These are phyloP conservation scores for Mucor mucedo DNA, from an alignment of 371 early-diverging fungal genomes.

Conservation along the genomic window DNA sequence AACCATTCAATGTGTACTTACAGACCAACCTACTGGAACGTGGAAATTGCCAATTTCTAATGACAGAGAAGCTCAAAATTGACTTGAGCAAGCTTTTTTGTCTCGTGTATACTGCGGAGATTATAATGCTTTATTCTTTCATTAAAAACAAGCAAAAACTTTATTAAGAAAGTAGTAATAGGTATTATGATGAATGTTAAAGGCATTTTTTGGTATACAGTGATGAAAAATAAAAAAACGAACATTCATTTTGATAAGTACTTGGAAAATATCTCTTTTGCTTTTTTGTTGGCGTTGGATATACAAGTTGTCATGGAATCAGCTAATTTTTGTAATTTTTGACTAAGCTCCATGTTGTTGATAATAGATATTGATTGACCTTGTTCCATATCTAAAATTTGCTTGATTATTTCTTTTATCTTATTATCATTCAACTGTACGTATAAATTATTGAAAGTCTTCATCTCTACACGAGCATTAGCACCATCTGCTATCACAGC, in stretches of 20 bases:
- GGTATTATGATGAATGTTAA: conserved; percentile 19
- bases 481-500: conserved; percentile 19
- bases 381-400: conserved; percentile 19
- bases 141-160: no score
- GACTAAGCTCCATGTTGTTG: conserved; percentile 15
- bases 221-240: conserved; percentile 17
- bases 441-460: conserved; percentile 17
- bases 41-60: no score
- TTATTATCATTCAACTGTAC: conserved; percentile 15
- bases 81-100: no score
- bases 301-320: conserved; percentile 17
- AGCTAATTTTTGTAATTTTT: conserved; percentile 7
- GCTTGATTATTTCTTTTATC: conserved; percentile 22
- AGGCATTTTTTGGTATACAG: no score
- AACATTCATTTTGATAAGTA: conserved; percentile 15
- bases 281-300: conserved; percentile 15
- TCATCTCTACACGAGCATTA: conserved; percentile 20
- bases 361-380: conserved; percentile 19
- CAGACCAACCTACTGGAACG: conserved; percentile 14
- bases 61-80: no score
- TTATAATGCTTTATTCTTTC: no score
- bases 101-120: no score
- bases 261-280: not conserved
- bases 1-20: conserved; percentile 21
- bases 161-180: not conserved